Conservation (phyloP, 2,329 filamentous ascomycete species). For the Verticillium dahliae region DNA sequence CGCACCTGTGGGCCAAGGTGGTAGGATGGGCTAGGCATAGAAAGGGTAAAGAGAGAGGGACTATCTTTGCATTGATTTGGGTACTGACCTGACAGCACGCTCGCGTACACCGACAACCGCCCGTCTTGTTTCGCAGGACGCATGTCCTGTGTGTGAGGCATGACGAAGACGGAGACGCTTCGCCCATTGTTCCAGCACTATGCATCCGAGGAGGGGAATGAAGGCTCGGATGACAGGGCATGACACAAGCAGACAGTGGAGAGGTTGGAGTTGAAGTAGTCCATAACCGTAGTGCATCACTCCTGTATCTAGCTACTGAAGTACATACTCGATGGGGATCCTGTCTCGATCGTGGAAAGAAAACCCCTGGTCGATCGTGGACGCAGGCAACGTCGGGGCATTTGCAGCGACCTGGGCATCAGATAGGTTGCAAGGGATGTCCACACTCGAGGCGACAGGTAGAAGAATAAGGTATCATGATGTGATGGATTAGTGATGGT, state of each 20-base stretch:
- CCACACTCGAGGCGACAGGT: no score
- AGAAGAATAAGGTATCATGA: not conserved
- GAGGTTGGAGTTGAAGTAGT: not conserved
- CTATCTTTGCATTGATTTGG: not conserved
- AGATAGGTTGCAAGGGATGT: not conserved
- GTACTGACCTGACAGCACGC: not conserved
- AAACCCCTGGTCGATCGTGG: not conserved
- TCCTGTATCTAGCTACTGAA: not conserved
- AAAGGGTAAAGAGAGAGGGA: not conserved
- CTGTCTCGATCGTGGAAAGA: no score
- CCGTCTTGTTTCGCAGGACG: no score
- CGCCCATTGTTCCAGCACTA: not conserved
- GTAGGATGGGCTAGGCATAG: not conserved
- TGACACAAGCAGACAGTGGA: not conserved
- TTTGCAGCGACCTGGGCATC: not conserved
- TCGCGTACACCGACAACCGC: no score
- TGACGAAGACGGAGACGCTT: not conserved
- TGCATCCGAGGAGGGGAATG: no score
- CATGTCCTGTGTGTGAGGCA: not conserved
- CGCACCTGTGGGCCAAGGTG: not conserved
- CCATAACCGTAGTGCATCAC: no score
- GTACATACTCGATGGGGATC: not conserved
- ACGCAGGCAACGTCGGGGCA: not conserved
- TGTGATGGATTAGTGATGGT: not conserved
- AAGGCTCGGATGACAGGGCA: not conserved